These are phyloP conservation scores for Boletellus deceptivus DNA, from an alignment of 1,284 basidiomycete species.

Conservation along the genomic window DNA sequence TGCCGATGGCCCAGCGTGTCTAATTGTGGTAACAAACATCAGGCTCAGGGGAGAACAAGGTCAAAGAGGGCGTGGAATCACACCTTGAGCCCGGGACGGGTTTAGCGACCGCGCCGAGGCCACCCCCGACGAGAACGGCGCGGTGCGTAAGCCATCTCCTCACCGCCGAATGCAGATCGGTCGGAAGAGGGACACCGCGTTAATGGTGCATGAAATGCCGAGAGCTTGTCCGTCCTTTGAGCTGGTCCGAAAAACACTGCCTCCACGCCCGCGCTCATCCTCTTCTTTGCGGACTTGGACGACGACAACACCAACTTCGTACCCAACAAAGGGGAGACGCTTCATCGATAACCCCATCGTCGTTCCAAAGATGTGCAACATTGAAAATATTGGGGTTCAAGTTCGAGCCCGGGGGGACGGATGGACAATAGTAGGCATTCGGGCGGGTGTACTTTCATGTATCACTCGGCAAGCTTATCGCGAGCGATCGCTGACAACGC, in stretches of 20 bases:
- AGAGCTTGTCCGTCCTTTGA: not conserved
- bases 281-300: constrained; percentile 1
- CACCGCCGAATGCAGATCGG: constrained; percentile 44
- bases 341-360: not conserved
- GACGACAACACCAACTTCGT: not conserved
- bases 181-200: constrained; percentile 46
- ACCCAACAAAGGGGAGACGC: not conserved
- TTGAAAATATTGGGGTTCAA: not conserved
- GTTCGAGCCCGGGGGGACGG: not conserved
- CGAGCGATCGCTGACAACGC: not conserved
- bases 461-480: constrained; percentile 13
- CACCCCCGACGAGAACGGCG: constrained; percentile 60
- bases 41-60: not conserved
- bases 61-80: not conserved
- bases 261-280: constrained; percentile 3
- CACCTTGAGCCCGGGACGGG: constrained; percentile 47
- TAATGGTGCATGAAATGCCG: constrained; percentile 15
- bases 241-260: constrained; percentile 7
- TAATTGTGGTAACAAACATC: constrained; percentile 3
- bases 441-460: constrained; percentile 1
- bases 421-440: not conserved
- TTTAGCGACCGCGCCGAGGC: constrained; percentile 31
- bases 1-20: constrained; percentile 67
- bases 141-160: constrained; percentile 60
- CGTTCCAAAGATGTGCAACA: not conserved